Base-by-base conservation (phyloP, 768 basidiomycete species). In the Austroboletus eburneus region DNA sequence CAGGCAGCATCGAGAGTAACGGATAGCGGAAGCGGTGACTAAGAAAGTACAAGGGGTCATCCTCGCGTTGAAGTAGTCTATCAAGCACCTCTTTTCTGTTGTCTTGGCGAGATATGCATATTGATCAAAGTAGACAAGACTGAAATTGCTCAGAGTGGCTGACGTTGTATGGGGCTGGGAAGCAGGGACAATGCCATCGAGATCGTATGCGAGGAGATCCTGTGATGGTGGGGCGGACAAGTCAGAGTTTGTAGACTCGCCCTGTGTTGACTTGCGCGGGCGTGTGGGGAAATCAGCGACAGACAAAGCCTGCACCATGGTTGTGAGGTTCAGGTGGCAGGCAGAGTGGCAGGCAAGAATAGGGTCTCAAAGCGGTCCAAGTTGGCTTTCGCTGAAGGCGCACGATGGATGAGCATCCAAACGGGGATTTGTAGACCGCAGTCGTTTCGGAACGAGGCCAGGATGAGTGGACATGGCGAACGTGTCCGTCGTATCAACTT, bases 41-140 rank as follows among this genome's bases (percentile, higher is more conserved):
- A 10, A 79, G 48, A 70, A 80, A 83, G 57, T 81, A 84, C 54
- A 87, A 60, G 2, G 85, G 84, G 61, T 88, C 85, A 42, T 85
- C 81, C 62, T 87, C 77, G 49, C 84, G 78, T 49, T 73, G 55
- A 30, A 87, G 59, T 27, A 88, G 62, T 58, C 88, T 85, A 37
- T 83, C 77, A 40, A 88, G 66, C 7, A 87, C 67, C 18, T 66
- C 71, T 45, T 72, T 72, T 49, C 77, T 70, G 41, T 73, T 0
- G 66, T 66, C 56, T 72, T 81, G 10, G 85, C 83, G 27, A 72
- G 73, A 40, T 77, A 69, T 3, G 75, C 73, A 45, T 87, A 83
- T 37, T 70, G 68, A 46, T 79, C 80, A 57, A 86, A 84, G 62
- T 85, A 87, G 29, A 59, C 66, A 23, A 75, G 62, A 27, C 69